Evolutionary conservation across 176 grass and related monocot species (phyloP).

Genomic region (Musa troglodytarum): DNA sequence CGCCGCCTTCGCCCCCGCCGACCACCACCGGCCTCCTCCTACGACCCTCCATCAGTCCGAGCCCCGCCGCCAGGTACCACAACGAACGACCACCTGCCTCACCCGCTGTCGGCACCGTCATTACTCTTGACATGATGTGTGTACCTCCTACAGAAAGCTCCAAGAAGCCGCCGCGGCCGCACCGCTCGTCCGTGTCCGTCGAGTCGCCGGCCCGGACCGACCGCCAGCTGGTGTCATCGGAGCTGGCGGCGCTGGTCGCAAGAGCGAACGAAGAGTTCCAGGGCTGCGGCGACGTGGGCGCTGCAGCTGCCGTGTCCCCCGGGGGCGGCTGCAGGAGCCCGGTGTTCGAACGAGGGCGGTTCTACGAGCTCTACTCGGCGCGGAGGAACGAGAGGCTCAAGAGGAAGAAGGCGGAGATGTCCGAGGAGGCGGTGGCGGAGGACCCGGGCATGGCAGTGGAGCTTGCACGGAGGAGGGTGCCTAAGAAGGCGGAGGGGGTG

Average conservation of each 20-base stretch:
- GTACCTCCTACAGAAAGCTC: slow-evolving; percentile 24
- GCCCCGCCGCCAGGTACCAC: slow-evolving; percentile 28
- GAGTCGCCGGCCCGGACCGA: slow-evolving; percentile 28
- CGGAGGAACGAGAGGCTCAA: slow-evolving; percentile 74
- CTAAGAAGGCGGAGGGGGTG: slow-evolving; percentile 39
- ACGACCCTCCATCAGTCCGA: slow-evolving; percentile 19
- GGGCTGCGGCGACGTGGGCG: slow-evolving; percentile 10
- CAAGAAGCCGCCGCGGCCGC: slow-evolving; percentile 31
- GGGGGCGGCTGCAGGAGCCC: slow-evolving; percentile 20
- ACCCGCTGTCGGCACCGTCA: not conserved
- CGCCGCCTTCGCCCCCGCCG: slow-evolving; percentile 65
- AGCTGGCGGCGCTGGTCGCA: slow-evolving; percentile 17
- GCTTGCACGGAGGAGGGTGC: slow-evolving; percentile 41
- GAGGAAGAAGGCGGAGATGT: slow-evolving; percentile 38
- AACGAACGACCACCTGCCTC: too few relatives aligned
- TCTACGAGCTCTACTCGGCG: slow-evolving; percentile 78
- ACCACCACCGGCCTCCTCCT: slow-evolving; percentile 6
- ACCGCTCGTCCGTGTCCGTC: slow-evolving; percentile 40
- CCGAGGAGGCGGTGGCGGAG: slow-evolving; percentile 31
- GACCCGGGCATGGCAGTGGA: slow-evolving; percentile 69
- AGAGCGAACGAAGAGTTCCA: slow-evolving; percentile 29
- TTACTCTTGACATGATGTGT: not conserved
- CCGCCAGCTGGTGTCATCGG: slow-evolving; percentile 26
- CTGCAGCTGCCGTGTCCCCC: slow-evolving; percentile 12
- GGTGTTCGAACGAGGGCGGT: slow-evolving; percentile 64